Base-by-base conservation (phyloP, 2,329 filamentous ascomycete species). In the Penicillium olsonii region DNA sequence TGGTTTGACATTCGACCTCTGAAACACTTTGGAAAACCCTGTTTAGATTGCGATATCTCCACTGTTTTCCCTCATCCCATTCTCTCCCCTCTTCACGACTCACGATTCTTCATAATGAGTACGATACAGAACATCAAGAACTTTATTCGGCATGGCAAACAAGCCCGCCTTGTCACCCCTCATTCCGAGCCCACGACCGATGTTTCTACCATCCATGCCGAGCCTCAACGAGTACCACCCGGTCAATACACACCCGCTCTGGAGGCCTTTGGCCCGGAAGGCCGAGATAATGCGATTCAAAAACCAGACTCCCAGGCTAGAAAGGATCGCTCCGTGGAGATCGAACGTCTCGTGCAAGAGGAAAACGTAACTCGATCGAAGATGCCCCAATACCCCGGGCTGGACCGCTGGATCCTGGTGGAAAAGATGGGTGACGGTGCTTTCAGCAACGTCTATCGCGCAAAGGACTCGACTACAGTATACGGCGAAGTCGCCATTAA, bases 341-440 rank as follows among this genome's bases (percentile, higher is more conserved):
- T 96, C 22, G 88, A 91, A 68, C 86, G 88, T 64, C 85, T 97
- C 34, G 85, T 99, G 1, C 90, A 90, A 48, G 94, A 97, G 68
- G 94, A 97, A 77, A 90, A 91, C 52, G 88, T 89, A 64, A 90
- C 78, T 73, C 89, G 85, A 70, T 84, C 84, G 67, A 95, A 92
- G 71, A 86, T 97, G 66, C 92, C 94, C 34, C 82, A 78, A 61
- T 95, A 95, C 64, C 88, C 90, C 1, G 90, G 90, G 31, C 77
- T 95, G 33, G 90, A 95, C 62, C 78, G 92, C 65, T 99, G 89
- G 87, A 84, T 87, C 45, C 77, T 96, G 27, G 51, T 94, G 44
- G 92, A 96, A 75, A 97, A 97, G 81, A 99, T 99, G 92, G 94
- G 94, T 57, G 94, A 97, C 62, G 94, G 94, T 54, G 94, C 94